Evolutionary conservation across 768 basidiomycete species (phyloP), one percentile per base, ranked within the genome.

Genomic region (Naganishia vishniacii): DNA sequence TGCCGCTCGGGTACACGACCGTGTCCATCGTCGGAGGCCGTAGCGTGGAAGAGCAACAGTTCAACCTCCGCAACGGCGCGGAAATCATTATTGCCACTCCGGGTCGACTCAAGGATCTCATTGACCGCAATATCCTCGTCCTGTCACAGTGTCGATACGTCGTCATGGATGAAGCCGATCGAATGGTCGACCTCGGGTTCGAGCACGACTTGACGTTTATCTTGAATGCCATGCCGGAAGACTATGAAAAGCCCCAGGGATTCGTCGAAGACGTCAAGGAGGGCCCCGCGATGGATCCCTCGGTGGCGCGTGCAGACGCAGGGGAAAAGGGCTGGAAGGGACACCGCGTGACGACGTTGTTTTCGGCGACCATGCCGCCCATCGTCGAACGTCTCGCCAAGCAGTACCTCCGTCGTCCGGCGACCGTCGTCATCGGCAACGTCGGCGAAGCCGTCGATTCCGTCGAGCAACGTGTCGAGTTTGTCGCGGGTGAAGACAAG

Each of bases 121-220:
- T 99, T 65, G 94, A 99, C 79, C 86, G 92, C 23, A 89, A 88
- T 76, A 91, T 98, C 48, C 82, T 99, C 45, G 95, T 99, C 20
- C 83, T 99, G 46, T 88, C 89, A 7, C 95, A 99, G 77, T 98
- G 95, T 77, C 90, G 91, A 1, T 98, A 99, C 73, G 87, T 99
- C 65, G 94, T 99, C 69, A 95, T 99, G 95, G 95, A 99, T 76
- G 95, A 99, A 81, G 95, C 95, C 16, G 95, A 99, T 77, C 85
- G 95, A 58, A 98, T 99, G 95, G 93, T 99, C 66, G 86, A 93
- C 73, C 85, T 98, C 31, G 95, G 95, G 16, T 99, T 99, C 75
- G 95, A 99, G 77, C 84, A 83, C 16, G 93, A 95, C 75, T 79
- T 99, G 48, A 91, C 88, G 26, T 95, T 90, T 77, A 98, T 99